Evolutionary conservation across 106 monocot species (phyloP).

Genomic region (Allium fistulosum): DNA sequence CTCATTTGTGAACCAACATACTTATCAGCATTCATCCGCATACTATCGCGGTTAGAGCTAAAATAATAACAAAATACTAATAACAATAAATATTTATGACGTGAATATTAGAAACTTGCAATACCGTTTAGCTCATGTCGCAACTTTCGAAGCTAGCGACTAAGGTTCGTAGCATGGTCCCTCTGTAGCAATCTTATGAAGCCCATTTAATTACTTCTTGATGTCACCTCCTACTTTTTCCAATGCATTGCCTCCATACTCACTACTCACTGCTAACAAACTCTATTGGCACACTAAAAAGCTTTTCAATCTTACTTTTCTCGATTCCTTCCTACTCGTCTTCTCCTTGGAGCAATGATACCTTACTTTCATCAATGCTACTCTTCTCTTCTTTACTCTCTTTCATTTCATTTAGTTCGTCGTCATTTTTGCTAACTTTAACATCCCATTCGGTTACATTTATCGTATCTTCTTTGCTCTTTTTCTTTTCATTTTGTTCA

Average conservation of each 20-base stretch:
- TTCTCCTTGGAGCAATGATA: conserved; percentile 24
- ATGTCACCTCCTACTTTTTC: conserved; percentile 33
- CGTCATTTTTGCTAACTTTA: neutral
- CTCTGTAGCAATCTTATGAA: conserved; percentile 56
- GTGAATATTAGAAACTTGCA: too few relatives aligned
- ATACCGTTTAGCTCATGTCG: conserved; percentile 71
- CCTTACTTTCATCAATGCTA: neutral
- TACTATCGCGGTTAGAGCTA: too few relatives aligned
- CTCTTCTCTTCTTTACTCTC: neutral
- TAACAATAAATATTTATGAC: too few relatives aligned
- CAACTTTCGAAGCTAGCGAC: conserved; percentile 49
- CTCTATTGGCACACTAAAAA: conserved; percentile 30
- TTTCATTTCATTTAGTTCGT: neutral
- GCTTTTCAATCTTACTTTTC: conserved; percentile 44
- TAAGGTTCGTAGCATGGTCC: conserved; percentile 63
- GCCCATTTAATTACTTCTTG: conserved; percentile 50
- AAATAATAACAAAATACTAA: too few relatives aligned
- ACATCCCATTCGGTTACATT: neutral
- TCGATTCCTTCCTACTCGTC: conserved; percentile 80
- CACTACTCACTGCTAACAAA: conserved; percentile 30
- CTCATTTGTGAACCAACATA: too few relatives aligned
- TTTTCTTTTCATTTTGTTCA: neutral
- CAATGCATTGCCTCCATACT: conserved; percentile 18
- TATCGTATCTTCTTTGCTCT: neutral
- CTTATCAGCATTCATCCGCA: too few relatives aligned